These are phyloP conservation scores for Sporobolomyces roseus DNA, from an alignment of 768 basidiomycete genomes.

Conservation along the genomic window DNA sequence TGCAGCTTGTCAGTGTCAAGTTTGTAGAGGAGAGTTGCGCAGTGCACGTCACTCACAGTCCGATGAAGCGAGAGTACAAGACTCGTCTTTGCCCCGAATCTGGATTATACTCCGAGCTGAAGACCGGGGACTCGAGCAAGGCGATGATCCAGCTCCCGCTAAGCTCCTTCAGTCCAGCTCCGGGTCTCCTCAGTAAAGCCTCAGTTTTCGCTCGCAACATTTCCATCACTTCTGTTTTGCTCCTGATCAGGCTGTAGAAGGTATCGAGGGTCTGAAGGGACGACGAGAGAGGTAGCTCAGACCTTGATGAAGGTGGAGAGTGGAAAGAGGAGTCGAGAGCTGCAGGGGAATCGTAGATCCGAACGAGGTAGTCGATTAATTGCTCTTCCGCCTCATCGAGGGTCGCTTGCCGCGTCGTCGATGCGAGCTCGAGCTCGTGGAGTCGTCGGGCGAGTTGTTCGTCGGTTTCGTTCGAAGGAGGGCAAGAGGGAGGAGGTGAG, in stretches of 20 bases:
- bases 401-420: neutral
- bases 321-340: too few species aligned
- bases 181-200: too few species aligned
- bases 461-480: neutral
- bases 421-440: neutral
- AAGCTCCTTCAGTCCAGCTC: too few species aligned
- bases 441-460: conserved; percentile 7
- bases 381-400: neutral
- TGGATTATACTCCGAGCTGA: neutral
- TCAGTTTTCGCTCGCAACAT: too few species aligned
- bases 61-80: conserved; percentile 19
- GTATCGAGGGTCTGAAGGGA: too few species aligned
- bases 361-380: neutral
- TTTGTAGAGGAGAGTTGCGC: neutral
- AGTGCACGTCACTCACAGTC: conserved; percentile 19
- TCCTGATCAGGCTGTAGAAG: too few species aligned
- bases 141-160: neutral
- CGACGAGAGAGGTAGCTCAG: too few species aligned
- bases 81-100: neutral
- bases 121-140: conserved; percentile 2
- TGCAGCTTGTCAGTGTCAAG: neutral
- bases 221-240: too few species aligned
- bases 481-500: too few species aligned
- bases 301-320: too few species aligned
- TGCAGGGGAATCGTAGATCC: too few species aligned